Evolutionary conservation across 139 green algal genomes (phyloP), one percentile per base, ranked within the genome.

Genomic region (Desmodesmus armatus): DNA sequence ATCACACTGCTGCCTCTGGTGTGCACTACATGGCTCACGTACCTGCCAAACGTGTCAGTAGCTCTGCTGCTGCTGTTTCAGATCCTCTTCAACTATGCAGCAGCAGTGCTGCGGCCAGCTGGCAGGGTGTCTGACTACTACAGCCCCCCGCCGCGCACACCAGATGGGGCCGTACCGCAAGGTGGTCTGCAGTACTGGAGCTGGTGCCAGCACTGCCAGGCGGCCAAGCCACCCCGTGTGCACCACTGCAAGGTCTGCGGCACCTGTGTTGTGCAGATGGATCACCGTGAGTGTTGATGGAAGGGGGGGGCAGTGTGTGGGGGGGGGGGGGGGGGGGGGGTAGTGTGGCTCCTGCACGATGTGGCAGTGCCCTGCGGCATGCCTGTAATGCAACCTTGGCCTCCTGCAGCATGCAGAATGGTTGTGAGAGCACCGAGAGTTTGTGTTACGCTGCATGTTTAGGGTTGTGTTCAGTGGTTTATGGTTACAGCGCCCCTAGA

Each of bases 251-350:
- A 76, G 33, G 69, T 60, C 40, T 93, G 89, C 86, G 62, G 72
- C n/a, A 25, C 27, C 1, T 94, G 91, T 73, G 88, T 93, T 5
- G 76, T 90, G 13, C 84, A 90, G 31, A 81, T 91, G 75, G 91
- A 94, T 82, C 91, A 94, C 84, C 89, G 88, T 82, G 86, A 87
- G 37, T 91, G 84, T 67, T 82, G 89, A 3, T n/a, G n/a, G n/a
- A n/a, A n/a, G n/a, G n/a, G n/a, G n/a, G n/a, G n/a, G n/a, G n/a
- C n/a, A n/a, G n/a, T n/a, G n/a, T n/a, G n/a, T n/a, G n/a, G n/a
- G n/a, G n/a, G n/a, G n/a, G n/a, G n/a, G n/a, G n/a, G n/a, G n/a
- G n/a, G n/a, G n/a, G n/a, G n/a, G n/a, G n/a, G n/a, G n/a, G n/a
- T n/a, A n/a, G n/a, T n/a, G n/a, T n/a, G n/a, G n/a, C n/a, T n/a